Evolutionary conservation across 139 green algal species (phyloP).

Genomic region (Yamagishiella unicocca): DNA sequence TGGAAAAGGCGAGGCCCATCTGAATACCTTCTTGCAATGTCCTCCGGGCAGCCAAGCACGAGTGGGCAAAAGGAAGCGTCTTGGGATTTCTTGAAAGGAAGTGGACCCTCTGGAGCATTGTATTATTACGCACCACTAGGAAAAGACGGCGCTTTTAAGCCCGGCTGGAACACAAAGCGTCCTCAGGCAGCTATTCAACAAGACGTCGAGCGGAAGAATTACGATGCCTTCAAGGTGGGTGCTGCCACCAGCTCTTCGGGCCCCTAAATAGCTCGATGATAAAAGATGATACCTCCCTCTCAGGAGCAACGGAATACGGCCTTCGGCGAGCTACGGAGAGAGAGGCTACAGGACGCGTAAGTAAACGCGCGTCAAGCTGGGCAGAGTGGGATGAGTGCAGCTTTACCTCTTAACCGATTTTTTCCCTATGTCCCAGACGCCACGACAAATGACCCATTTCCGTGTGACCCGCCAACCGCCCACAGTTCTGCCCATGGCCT

Average conservation of each 20-base stretch:
- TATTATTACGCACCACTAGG: slow-evolving; percentile 1
- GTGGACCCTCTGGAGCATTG: background rate
- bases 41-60: background rate
- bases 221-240: slow-evolving; percentile 13
- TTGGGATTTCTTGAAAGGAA: slow-evolving; percentile 20
- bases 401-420: no score
- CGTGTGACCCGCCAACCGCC: no score
- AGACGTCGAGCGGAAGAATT: background rate
- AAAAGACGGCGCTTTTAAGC: slow-evolving; percentile 14
- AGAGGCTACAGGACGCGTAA: slow-evolving; percentile 28
- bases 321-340: background rate
- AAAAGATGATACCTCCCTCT: background rate
- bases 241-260: background rate
- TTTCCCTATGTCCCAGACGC: no score
- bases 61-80: background rate
- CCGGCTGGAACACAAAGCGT: slow-evolving; percentile 17
- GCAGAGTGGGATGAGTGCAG: background rate
- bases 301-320: slow-evolving; percentile 1
- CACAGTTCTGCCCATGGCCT: no score
- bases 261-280: background rate
- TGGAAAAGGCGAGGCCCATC: no score
- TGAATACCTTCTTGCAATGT: background rate
- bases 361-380: background rate
- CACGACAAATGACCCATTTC: no score
- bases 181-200: background rate